Evolutionary conservation across 139 green algal species (phyloP), one percentile per base, ranked within the genome.

Genomic region (Penium margaritaceum): DNA sequence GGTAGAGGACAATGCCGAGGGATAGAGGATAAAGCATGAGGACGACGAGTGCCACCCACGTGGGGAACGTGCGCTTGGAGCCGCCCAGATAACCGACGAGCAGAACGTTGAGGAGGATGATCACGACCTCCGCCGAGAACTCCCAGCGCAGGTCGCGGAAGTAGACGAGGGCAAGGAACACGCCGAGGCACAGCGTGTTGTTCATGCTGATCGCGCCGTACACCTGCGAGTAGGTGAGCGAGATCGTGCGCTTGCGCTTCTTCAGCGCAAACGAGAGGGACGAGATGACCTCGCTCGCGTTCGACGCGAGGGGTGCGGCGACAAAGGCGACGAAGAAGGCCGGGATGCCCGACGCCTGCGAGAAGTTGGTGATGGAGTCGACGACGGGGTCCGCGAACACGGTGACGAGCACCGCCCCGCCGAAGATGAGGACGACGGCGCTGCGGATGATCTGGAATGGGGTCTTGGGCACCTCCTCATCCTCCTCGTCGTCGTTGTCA

Each of bases 121-220:
- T 60, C 3, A 60, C 47, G 9, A 70, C 79, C 72, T 90, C 86
- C 21, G 61, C 65, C 12, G 60, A 81, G 78, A 88, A 90, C 5
- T 81, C 63, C 87, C 87, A 91, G 5, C 57, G 33, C 36, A 91
- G 63, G n/a, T 44, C 32, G 19, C 77, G 72, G 5, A 79, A 5
- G 55, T 87, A 84, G 14, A 90, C 70, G 37, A 91, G 60, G 30
- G 81, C 30, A 34, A 90, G 58, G 84, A 91, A 90, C 3, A 89
- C 70, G 14, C 85, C 87, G 35, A 91, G 69, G 44, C 83, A 85
- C 78, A 91, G 29, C 2, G 84, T 89, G 80, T 90, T 91, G 82
- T 91, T 91, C 75, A 91, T 85, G 0, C 81, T 85, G 3, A 88
- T 85, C 1, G 84, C 82, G 34, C 86, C 86, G 66, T 90, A 90